Percentiles rank a stretch among this genome's conserved stretches.
These are phyloP conservation scores for Hypericum perforatum DNA, from an alignment of 345 rosid species.

Conservation along the genomic window DNA sequence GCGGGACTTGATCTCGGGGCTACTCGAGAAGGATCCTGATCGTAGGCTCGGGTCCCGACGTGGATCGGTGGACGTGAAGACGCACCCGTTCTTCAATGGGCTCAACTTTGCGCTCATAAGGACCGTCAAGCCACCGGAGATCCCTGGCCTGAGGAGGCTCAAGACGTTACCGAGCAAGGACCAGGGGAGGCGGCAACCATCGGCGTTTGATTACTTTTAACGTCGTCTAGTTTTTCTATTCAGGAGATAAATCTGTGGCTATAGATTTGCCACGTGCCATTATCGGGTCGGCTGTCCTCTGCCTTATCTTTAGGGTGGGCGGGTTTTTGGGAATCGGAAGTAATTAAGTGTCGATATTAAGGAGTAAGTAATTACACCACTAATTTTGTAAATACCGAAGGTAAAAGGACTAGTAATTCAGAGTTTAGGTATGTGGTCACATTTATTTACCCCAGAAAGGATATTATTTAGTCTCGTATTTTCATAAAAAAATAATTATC, in stretches of 20 bases:
- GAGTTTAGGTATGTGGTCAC: too few relatives aligned
- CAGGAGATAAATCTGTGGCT: conserved; percentile 20
- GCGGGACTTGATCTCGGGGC: conserved; percentile 50
- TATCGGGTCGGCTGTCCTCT: conserved; percentile 24
- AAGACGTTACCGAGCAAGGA: conserved; percentile 27
- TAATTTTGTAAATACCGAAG: too few relatives aligned
- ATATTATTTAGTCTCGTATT: too few relatives aligned
- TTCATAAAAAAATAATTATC: too few relatives aligned
- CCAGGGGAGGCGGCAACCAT: conserved; percentile 22
- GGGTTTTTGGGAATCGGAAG: neutral
- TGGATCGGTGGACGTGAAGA: conserved; percentile 82
- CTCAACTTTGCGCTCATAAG: conserved; percentile 75
- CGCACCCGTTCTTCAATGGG: conserved; percentile 72
- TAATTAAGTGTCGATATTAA: too few relatives aligned
- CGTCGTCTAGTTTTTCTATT: neutral
- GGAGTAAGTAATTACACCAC: too few relatives aligned
- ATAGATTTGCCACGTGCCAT: neutral
- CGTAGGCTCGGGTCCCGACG: conserved; percentile 66
- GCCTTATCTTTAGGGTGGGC: conserved; percentile 25
- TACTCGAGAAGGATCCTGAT: conserved; percentile 65
- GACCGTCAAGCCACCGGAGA: conserved; percentile 59
- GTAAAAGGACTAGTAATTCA: too few relatives aligned
- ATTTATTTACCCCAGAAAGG: too few relatives aligned
- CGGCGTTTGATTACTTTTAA: conserved; percentile 64
- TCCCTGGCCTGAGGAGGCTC: conserved; percentile 36